Percentiles rank a stretch among this genome's conserved stretches.
phyloP scores from a whole-genome alignment of 495 filamentous ascomycete species.

The Penicillium fimorum region DNA sequence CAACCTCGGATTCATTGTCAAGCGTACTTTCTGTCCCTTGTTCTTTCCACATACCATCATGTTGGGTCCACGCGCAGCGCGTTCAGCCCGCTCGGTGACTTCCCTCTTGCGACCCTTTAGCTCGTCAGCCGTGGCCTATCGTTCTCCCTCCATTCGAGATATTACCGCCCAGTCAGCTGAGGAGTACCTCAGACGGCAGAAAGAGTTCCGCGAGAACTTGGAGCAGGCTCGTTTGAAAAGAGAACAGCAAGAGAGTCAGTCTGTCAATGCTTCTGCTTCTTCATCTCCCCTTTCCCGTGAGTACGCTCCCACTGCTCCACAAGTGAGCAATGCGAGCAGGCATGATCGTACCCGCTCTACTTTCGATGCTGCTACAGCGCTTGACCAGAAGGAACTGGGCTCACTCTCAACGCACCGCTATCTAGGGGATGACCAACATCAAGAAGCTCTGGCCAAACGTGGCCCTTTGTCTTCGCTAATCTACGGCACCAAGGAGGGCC shows the following conservation, averaged over 20 bases:
- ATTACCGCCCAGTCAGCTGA: slow-evolving; percentile 68
- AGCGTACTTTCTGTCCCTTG: slow-evolving; percentile 1
- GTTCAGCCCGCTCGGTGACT: slow-evolving; percentile 47
- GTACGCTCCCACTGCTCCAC: slow-evolving; percentile 55
- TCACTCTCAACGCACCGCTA: slow-evolving; percentile 61
- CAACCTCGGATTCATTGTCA: slow-evolving; percentile 22
- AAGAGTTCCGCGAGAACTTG: slow-evolving; percentile 80
- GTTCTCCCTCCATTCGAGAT: slow-evolving; percentile 79
- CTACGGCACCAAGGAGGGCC: slow-evolving; percentile 93
- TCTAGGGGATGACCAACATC: slow-evolving; percentile 48
- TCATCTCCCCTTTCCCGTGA: slow-evolving; percentile 43
- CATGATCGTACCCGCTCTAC: slow-evolving; percentile 28
- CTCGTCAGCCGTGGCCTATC: slow-evolving; percentile 52
- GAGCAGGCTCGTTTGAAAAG: slow-evolving; percentile 68
- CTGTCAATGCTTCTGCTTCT: slow-evolving; percentile 45
- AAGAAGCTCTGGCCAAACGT: slow-evolving; percentile 53
- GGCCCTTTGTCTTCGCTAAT: slow-evolving; percentile 67
- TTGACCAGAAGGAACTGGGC: slow-evolving; percentile 54
- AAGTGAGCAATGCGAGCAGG: slow-evolving; percentile 55
- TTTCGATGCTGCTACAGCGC: slow-evolving; percentile 40
- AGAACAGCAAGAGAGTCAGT: slow-evolving; percentile 85
- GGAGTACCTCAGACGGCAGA: slow-evolving; percentile 76
- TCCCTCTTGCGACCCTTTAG: slow-evolving; percentile 59
- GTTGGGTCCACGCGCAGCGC: slow-evolving; percentile 50
- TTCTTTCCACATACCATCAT: slow-evolving; percentile 31